Base-by-base conservation (phyloP, 2,329 filamentous ascomycete genomes). In the Aspergillus pseudoterreus region DNA sequence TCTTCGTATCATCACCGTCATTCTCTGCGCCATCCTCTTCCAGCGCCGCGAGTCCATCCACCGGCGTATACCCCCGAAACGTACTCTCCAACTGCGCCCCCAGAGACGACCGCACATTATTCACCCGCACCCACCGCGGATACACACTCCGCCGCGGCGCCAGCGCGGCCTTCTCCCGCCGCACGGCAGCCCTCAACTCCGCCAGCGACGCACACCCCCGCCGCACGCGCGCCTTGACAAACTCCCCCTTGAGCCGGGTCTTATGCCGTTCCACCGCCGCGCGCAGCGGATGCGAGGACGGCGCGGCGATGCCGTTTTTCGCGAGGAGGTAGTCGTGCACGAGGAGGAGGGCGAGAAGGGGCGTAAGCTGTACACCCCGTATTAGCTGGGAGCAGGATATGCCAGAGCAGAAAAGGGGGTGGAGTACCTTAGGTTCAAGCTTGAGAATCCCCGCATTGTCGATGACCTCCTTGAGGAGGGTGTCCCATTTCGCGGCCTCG, bases 101-200 rank as follows among this genome's bases (percentile, higher is more conserved):
- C 4, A 95, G 67, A 0, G 80, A 86, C 10, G 85, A 86, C 60
- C 84, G 86, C 11, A 96, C 73, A 0, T 85, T 84, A 66, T 97
- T 99, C 56, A 97, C 78, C 2, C 94, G 84, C 38, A 96, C 83
- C 94, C 94, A 99, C 49, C 94, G 84, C n/a, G 91, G 92, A 65
- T 92, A 88, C 38, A 69, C 61, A 4, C 27, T 30, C 8, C 9
- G 59, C 21, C 5, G 68, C 62, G 32, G 79, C 73, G 54, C 81
- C 75, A 22, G 78, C 74, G 5, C 78, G 73, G 6, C 55, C 54
- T 72, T 65, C 58, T 73, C 63, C 11, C 59, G 57, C 8, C 67
- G 50, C n/a, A 76, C 55, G 9, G 52, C 60, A 35, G 61, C 60
- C 58, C 67, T 73, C 49, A 96, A 77, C 0, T 80, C 81, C 3